These are phyloP conservation scores for Biscogniauxia sp. DNA, from an alignment of 2,329 filamentous ascomycete genomes.

Conservation along the genomic window DNA sequence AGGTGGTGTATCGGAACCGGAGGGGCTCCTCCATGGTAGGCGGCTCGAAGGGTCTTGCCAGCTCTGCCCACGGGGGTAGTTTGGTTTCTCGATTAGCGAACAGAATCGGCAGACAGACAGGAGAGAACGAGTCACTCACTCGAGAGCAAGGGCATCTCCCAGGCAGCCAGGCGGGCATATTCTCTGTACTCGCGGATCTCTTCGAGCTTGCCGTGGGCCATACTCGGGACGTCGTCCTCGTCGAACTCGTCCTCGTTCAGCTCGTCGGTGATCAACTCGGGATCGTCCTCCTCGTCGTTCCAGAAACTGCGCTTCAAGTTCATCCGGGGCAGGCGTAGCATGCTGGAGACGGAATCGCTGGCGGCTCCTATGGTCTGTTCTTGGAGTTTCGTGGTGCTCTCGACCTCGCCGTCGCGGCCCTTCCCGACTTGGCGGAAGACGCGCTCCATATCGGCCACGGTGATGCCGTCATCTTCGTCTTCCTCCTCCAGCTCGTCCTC, in stretches of 20 bases:
- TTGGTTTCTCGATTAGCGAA: slow-evolving; percentile 2
- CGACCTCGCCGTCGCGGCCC: slow-evolving; percentile 3
- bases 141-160: slow-evolving; percentile 90
- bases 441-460: neutral
- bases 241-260: slow-evolving; percentile 56
- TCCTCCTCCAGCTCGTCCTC: slow-evolving; percentile 16
- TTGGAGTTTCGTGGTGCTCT: slow-evolving; percentile 7
- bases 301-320: slow-evolving; percentile 20
- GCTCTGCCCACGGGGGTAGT: slow-evolving; percentile 53
- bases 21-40: slow-evolving; percentile 69
- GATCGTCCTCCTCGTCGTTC: slow-evolving; percentile 29
- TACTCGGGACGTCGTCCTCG: slow-evolving; percentile 78
- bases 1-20: slow-evolving; percentile 94
- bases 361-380: slow-evolving; percentile 12
- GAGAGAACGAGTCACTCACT: slow-evolving; percentile 58
- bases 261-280: slow-evolving; percentile 27
- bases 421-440: neutral
- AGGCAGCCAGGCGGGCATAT: slow-evolving; percentile 82
- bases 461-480: slow-evolving; percentile 5
- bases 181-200: slow-evolving; percentile 84
- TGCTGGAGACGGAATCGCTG: neutral
- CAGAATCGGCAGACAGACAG: neutral
- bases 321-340: slow-evolving; percentile 1
- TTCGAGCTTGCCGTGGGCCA: slow-evolving; percentile 84
- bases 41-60: slow-evolving; percentile 76